phyloP scores from a whole-genome alignment of 768 basidiomycete species.

The Mycena galopus region DNA sequence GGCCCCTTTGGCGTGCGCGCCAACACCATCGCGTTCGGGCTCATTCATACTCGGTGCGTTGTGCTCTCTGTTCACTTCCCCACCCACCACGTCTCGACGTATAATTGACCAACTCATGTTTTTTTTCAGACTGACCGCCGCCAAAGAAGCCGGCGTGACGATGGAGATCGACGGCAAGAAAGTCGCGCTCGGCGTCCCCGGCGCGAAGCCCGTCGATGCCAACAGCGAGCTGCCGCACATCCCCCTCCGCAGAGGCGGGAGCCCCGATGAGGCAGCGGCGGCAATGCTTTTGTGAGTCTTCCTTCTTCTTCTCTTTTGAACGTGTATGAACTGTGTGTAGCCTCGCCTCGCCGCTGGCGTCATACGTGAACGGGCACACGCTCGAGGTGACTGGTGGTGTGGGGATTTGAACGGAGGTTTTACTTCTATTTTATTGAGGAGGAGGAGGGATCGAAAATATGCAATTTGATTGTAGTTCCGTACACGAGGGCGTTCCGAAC shows the following conservation, averaged over 20 bases:
- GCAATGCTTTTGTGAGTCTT: constrained; percentile 80
- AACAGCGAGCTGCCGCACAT: constrained; percentile 45
- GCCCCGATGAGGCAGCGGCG: constrained; percentile 82
- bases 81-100: background rate
- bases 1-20: constrained; percentile 85
- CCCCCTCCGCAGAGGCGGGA: constrained; percentile 78
- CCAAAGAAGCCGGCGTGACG: constrained; percentile 81
- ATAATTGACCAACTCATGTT: background rate
- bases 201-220: constrained; percentile 52
- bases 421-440: background rate
- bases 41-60: constrained; percentile 78
- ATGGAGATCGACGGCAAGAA: constrained; percentile 89
- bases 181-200: constrained; percentile 85
- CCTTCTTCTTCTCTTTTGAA: background rate
- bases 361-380: constrained; percentile 87
- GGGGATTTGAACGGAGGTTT: constrained; percentile 64
- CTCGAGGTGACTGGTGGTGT: constrained; percentile 87
- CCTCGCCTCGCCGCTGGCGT: constrained; percentile 82
- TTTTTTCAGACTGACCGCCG: constrained; percentile 72
- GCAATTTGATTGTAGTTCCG: too few relatives aligned
- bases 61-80: background rate
- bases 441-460: too few relatives aligned
- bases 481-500: too few relatives aligned
- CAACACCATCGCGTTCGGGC: constrained; percentile 84
- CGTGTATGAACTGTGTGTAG: constrained; percentile 51